These are phyloP conservation scores for Skeletonema tropicum DNA, from an alignment of 108 stramenopile species.

Conservation along the genomic window DNA sequence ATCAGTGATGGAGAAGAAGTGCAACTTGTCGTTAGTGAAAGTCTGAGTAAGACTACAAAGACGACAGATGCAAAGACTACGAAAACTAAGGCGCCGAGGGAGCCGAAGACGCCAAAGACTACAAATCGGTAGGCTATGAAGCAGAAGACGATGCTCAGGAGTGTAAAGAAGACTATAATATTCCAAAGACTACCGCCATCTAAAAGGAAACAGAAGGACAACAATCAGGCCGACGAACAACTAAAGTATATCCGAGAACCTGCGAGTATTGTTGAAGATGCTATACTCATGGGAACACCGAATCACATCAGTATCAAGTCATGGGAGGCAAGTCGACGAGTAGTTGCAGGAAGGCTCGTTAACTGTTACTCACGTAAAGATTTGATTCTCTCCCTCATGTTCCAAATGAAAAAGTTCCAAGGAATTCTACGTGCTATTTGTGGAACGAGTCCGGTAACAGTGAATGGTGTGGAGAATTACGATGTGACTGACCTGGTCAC, in stretches of 20 bases:
- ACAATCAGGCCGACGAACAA: conserved; percentile 33
- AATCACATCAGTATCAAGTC: conserved; percentile 78
- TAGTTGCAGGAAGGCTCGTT: conserved; percentile 93
- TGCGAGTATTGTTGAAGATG: conserved; percentile 91
- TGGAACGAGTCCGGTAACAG: conserved; percentile 71
- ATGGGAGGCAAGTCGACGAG: conserved; percentile 83
- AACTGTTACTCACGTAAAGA: conserved; percentile 93
- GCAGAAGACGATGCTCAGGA: too few relatives aligned
- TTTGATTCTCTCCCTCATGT: conserved; percentile 90
- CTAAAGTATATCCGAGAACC: conserved; percentile 74
- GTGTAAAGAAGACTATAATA: too few relatives aligned
- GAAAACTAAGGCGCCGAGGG: too few relatives aligned
- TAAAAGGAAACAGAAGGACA: conserved; percentile 19
- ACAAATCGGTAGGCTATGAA: too few relatives aligned
- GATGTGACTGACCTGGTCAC: conserved; percentile 75
- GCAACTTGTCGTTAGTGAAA: neutral
- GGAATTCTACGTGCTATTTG: conserved; percentile 79
- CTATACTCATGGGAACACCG: conserved; percentile 83
- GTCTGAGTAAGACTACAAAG: too few relatives aligned
- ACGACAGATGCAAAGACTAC: too few relatives aligned
- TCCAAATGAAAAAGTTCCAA: conserved; percentile 85
- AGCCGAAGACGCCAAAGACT: too few relatives aligned
- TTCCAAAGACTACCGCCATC: conserved; percentile 18
- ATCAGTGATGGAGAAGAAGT: conserved; percentile 7
- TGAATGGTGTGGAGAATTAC: conserved; percentile 79